phyloP scores from a whole-genome alignment of 192 early-diverging fungal genomes.

The Backusella morwellensis region DNA sequence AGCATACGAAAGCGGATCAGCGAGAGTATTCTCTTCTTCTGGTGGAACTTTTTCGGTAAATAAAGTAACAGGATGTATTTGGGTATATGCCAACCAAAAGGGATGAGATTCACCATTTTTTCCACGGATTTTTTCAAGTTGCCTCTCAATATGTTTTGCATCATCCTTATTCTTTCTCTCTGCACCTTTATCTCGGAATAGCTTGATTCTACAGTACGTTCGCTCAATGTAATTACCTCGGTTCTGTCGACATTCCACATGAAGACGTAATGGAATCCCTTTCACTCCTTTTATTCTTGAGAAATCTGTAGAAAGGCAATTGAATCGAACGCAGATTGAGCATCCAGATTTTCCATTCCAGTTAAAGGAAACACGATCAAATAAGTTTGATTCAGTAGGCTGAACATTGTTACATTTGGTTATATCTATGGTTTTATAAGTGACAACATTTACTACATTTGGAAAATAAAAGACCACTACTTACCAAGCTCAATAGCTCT shows the following conservation, averaged over 20 bases:
- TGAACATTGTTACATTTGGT: conserved; percentile 36
- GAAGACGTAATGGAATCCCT: conserved; percentile 66
- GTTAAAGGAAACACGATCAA: conserved; percentile 68
- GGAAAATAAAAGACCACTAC: not conserved
- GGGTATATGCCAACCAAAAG: conserved; percentile 25
- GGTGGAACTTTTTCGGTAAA: conserved; percentile 23
- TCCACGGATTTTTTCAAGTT: conserved; percentile 57
- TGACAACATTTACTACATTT: not conserved
- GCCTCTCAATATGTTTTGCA: conserved; percentile 66
- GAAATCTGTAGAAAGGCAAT: conserved; percentile 78
- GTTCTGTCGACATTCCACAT: conserved; percentile 36
- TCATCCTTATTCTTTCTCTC: conserved; percentile 82
- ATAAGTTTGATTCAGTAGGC: conserved; percentile 52
- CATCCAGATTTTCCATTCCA: conserved; percentile 68
- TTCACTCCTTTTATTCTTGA: conserved; percentile 80
- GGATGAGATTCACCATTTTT: conserved; percentile 48
- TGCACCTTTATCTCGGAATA: conserved; percentile 78
- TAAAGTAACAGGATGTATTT: conserved; percentile 24
- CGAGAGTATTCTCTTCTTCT: not conserved
- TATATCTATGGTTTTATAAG: not conserved
- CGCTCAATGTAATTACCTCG: conserved; percentile 42
- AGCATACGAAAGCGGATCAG: not conserved
- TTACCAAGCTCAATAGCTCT: conserved; percentile 65
- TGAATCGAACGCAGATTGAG: conserved; percentile 66
- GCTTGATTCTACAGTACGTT: conserved; percentile 61